A percentile compares a stretch with the other conserved stretches of the same genome.
phyloP scores from a whole-genome alignment of 1,284 basidiomycete genomes.

The Fistulinella cinereoalba region DNA sequence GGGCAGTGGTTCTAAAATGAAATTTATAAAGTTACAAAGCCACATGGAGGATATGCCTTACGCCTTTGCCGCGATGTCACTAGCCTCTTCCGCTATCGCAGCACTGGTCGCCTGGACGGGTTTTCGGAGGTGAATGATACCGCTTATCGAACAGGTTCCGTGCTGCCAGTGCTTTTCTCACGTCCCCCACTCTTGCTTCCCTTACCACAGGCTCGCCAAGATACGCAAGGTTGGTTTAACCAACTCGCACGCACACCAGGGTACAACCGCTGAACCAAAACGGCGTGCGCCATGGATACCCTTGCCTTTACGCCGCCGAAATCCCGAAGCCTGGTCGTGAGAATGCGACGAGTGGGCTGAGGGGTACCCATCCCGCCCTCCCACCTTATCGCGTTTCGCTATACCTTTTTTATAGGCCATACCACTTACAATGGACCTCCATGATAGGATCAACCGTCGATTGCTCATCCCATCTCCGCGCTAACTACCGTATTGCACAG shows the following conservation, averaged over 20 bases:
- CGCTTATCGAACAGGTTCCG: slow-evolving; percentile 18
- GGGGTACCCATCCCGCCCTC: neutral
- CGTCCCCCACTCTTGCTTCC: slow-evolving; percentile 4
- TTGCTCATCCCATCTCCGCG: neutral
- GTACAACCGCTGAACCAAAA: slow-evolving; percentile 26
- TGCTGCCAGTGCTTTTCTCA: neutral
- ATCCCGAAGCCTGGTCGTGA: slow-evolving; percentile 52
- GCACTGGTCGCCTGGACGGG: slow-evolving; percentile 58
- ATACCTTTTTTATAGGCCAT: neutral
- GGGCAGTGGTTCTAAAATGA: slow-evolving; percentile 17
- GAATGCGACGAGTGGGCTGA: neutral
- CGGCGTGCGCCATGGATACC: slow-evolving; percentile 49
- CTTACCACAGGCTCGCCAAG: slow-evolving; percentile 38
- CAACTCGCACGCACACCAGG: slow-evolving; percentile 30
- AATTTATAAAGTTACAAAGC: slow-evolving; percentile 54
- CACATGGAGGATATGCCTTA: slow-evolving; percentile 66
- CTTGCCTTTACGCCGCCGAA: slow-evolving; percentile 54
- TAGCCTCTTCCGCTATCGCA: slow-evolving; percentile 50
- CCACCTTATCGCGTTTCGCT: slow-evolving; percentile 14
- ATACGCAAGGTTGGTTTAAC: slow-evolving; percentile 56
- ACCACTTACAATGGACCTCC: too few species aligned
- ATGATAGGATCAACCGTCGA: slow-evolving; percentile 13
- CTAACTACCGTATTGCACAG: neutral
- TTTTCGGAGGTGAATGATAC: slow-evolving; percentile 50
- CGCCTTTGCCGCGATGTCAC: slow-evolving; percentile 66